Conservation (phyloP, 768 basidiomycete species). For the Thelephora aurantiotincta region DNA sequence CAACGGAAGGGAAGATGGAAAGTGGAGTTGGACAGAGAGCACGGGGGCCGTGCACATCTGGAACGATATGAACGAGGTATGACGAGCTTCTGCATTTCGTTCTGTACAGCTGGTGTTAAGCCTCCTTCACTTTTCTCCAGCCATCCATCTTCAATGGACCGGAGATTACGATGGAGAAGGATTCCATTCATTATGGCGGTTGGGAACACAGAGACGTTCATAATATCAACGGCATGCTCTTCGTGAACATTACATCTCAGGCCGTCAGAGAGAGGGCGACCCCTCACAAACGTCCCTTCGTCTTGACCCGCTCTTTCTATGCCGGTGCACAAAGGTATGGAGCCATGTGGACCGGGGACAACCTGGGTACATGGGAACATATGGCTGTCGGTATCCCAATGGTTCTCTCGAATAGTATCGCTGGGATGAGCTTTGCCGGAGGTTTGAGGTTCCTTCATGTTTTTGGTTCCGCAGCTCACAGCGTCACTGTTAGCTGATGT, state of each 20-base stretch:
- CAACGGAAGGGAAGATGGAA: conserved; percentile 30
- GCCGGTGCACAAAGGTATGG: conserved; percentile 93
- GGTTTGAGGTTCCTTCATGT: conserved; percentile 35
- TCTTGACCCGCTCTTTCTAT: conserved; percentile 89
- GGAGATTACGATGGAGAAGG: conserved; percentile 75
- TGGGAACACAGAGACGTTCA: conserved; percentile 99
- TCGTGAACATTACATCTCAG: conserved; percentile 69
- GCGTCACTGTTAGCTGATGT: conserved; percentile 68
- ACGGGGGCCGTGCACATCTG: conserved; percentile 83
- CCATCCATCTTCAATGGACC: conserved; percentile 99
- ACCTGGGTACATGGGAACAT: conserved; percentile 95
- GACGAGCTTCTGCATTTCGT: conserved; percentile 3
- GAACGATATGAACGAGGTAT: conserved; percentile 99
- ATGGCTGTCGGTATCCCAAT: conserved; percentile 91
- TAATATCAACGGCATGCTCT: conserved; percentile 96
- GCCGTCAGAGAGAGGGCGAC: conserved; percentile 66
- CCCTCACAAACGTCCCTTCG: conserved; percentile 78
- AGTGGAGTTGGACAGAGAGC: conserved; percentile 71
- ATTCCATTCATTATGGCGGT: conserved; percentile 75
- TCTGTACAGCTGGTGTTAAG: neutral
- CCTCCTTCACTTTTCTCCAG: conserved; percentile 22
- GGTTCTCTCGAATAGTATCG: conserved; percentile 78
- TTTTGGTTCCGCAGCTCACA: neutral
- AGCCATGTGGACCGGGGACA: conserved; percentile 99
- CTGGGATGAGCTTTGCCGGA: conserved; percentile 83